Evolutionary conservation across 202 grass and related monocot genomes (phyloP), one percentile per base, ranked within the genome.

Genomic region (Musa balbisiana): DNA sequence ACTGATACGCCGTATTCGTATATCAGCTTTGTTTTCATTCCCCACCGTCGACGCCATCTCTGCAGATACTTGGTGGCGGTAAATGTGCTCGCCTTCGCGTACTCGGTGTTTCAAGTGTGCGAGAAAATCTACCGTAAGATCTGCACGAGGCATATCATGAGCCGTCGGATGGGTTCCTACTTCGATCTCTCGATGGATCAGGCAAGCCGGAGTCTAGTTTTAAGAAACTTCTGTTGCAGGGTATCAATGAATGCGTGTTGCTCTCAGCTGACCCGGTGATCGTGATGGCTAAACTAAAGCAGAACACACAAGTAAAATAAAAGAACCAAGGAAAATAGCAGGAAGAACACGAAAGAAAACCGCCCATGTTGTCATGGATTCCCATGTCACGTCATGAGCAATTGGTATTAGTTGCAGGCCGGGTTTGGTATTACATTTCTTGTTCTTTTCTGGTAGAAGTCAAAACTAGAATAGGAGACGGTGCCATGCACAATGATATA

Each of bases 121-220:
- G 72, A 73, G 20, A 89, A 88, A 26, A 78, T 92, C 49, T 74
- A 83, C 68, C 77, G 77, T 6, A 60, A 84, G 64, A 17, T 88
- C 50, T 64, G 54, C 8, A n/a, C 2, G 16, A 85, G 24, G 33
- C 86, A 80, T 62, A 73, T 88, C 1, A 89, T 83, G 78, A 66
- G 71, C 77, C 83, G 70, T 79, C 79, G 26, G 11, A 76, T 81
- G 8, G 83, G 77, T 74, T 92, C 90, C 82, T 96, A 85, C 79
- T 72, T 88, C 67, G 91, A 89, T 80, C 64, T 96, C 71, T 64
- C 79, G 74, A 81, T 96, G 73, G 89, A 96, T 81, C 92, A 92
- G 87, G 92, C 72, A 59, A 23, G 33, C 33, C 33, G 33, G 33
- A 43, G 33, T 5, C 5, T 69, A 0, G 9, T 69, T 69, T 27